These are phyloP conservation scores for Dendrothele bispora DNA, from an alignment of 768 basidiomycete genomes.

Conservation along the genomic window DNA sequence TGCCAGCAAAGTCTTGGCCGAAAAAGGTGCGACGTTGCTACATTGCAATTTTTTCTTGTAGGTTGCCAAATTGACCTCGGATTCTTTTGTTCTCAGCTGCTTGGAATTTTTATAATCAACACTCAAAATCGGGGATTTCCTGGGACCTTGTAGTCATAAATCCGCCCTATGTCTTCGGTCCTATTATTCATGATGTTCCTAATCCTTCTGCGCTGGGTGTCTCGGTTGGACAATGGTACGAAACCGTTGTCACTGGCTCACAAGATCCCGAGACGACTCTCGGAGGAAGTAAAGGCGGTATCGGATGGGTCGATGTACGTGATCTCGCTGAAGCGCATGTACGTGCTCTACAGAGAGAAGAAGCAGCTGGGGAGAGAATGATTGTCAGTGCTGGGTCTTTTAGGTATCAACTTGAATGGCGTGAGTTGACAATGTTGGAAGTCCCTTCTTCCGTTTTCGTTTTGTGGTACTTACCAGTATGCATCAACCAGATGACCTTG, in stretches of 20 bases:
- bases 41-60: no score
- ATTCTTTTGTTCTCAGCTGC: no score
- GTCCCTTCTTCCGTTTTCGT: no score
- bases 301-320: conserved; percentile 43
- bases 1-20: conserved; percentile 50
- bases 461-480: no score
- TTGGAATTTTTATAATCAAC: conserved; percentile 43
- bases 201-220: conserved; percentile 28
- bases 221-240: conserved; percentile 33
- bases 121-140: conserved; percentile 27
- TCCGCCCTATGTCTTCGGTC: conserved; percentile 31
- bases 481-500: conserved; percentile 39
- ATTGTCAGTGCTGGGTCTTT: conserved; percentile 37
- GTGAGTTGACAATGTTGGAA: no score
- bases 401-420: conserved; percentile 19
- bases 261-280: conserved; percentile 22
- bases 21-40: conserved; percentile 29
- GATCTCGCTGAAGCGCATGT: conserved; percentile 56
- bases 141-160: conserved; percentile 41
- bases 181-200: conserved; percentile 7
- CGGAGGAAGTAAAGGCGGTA: conserved; percentile 19
- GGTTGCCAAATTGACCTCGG: no score
- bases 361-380: conserved; percentile 54
- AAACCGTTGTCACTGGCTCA: conserved; percentile 24
- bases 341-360: conserved; percentile 43